These are phyloP conservation scores for Vitis hybrid DNA, from an alignment of 177 flowering plant species.

Conservation along the genomic window DNA sequence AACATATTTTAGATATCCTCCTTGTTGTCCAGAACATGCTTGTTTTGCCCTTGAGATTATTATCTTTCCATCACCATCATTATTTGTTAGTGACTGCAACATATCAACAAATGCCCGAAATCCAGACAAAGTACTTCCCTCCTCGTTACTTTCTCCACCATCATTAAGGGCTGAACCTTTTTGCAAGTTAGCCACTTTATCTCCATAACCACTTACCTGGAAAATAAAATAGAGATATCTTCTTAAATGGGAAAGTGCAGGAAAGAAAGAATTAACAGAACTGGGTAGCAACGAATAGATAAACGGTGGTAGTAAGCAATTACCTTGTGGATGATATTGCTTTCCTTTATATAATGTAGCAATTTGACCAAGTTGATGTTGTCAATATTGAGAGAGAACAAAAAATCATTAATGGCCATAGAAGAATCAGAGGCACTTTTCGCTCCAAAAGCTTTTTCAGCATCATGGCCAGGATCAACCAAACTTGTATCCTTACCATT, in stretches of 20 bases:
- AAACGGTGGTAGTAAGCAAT: background rate
- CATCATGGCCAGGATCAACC: conserved; percentile 20
- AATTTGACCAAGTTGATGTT: conserved; percentile 91
- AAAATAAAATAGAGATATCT: conserved; percentile 11
- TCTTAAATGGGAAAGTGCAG: background rate
- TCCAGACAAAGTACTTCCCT: conserved; percentile 57
- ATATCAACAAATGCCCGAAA: conserved; percentile 72
- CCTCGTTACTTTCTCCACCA: conserved; percentile 30
- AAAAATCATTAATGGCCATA: conserved; percentile 84
- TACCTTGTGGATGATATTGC: conserved; percentile 92
- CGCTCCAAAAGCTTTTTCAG: conserved; percentile 22
- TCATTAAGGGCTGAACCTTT: conserved; percentile 23
- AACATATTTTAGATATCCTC: conserved; percentile 77
- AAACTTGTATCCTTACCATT: conserved; percentile 24
- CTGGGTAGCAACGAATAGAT: background rate
- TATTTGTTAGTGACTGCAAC: conserved; percentile 68
- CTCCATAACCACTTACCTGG: conserved; percentile 90
- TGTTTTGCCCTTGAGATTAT: conserved; percentile 56
- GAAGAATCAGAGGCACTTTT: conserved; percentile 36
- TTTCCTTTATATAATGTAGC: conserved; percentile 69
- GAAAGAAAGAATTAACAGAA: background rate
- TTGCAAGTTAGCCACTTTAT: conserved; percentile 40
- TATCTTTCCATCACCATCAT: conserved; percentile 85
- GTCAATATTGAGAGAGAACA: conserved; percentile 83
- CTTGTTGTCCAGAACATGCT: conserved; percentile 35